phyloP scores from a whole-genome alignment of 345 rosid genomes.

The Aquilaria yunnanensis region DNA sequence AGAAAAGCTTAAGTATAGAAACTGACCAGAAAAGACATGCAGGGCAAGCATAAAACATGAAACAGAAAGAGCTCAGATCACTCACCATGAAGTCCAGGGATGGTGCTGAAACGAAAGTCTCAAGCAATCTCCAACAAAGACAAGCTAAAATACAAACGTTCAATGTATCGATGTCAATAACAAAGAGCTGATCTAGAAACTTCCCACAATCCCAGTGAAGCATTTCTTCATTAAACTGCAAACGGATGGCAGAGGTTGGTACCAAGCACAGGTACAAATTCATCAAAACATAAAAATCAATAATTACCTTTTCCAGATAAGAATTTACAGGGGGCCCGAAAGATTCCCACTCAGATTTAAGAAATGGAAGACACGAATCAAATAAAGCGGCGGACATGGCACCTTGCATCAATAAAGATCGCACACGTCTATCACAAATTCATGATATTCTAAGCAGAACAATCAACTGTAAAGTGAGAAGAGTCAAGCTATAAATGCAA shows the following conservation, averaged over 20 bases:
- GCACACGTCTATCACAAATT: too few relatives aligned
- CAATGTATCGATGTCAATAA: constrained; percentile 36
- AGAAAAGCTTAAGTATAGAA: background rate
- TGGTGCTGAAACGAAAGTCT: constrained; percentile 33
- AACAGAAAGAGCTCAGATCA: constrained; percentile 15
- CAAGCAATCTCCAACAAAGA: constrained; percentile 65
- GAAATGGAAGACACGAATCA: constrained; percentile 61
- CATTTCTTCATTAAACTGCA: constrained; percentile 44
- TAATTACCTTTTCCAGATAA: constrained; percentile 48
- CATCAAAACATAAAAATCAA: constrained; percentile 10
- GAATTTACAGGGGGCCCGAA: constrained; percentile 29
- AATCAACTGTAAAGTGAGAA: too few relatives aligned
- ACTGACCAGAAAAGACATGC: background rate
- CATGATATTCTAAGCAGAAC: too few relatives aligned
- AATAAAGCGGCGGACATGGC: constrained; percentile 23
- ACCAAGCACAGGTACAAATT: constrained; percentile 8
- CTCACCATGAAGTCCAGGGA: constrained; percentile 44
- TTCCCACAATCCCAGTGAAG: constrained; percentile 48
- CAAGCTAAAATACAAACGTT: constrained; percentile 49
- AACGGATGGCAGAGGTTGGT: constrained; percentile 6
- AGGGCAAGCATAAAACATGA: constrained; percentile 12
- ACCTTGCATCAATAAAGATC: too few relatives aligned
- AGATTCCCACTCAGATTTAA: constrained; percentile 70
- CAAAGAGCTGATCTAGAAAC: constrained; percentile 48
- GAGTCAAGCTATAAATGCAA: too few relatives aligned